Evolutionary conservation across 2,329 filamentous ascomycete species (phyloP).

Genomic region (Calycina herbarum): DNA sequence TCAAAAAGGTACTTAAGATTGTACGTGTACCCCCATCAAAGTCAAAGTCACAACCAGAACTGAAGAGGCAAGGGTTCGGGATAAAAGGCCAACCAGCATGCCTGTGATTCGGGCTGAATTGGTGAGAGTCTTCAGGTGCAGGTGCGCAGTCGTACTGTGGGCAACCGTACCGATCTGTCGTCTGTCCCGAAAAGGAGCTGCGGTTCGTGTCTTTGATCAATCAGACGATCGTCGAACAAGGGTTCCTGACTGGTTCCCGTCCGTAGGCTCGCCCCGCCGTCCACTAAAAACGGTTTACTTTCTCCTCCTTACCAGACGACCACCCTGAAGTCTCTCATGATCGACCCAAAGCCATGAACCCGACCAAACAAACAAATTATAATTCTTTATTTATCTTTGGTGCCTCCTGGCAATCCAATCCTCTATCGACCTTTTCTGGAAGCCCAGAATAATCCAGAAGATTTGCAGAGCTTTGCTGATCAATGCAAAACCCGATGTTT

Average conservation of each 20-base stretch:
- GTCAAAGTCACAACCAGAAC: background rate
- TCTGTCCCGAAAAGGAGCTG: conserved; percentile 16
- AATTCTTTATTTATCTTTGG: background rate
- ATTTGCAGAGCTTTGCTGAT: conserved; percentile 3
- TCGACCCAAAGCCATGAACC: conserved; percentile 19
- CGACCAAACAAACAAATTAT: background rate
- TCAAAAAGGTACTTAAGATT: conserved; percentile 4
- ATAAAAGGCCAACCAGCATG: conserved; percentile 10
- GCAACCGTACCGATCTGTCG: conserved; percentile 14
- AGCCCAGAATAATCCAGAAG: conserved; percentile 1
- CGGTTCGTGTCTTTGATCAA: conserved; percentile 19
- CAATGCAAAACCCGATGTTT: background rate
- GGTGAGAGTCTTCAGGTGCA: background rate
- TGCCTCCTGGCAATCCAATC: background rate
- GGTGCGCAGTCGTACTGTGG: background rate
- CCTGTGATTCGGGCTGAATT: conserved; percentile 14
- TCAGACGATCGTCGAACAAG: conserved; percentile 16
- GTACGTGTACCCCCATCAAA: background rate
- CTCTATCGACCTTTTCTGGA: background rate
- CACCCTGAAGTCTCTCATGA: background rate
- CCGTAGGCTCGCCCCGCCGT: conserved; percentile 7
- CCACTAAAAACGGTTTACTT: conserved; percentile 11
- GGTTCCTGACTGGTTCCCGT: conserved; percentile 8
- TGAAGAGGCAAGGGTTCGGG: conserved; percentile 5
- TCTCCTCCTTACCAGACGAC: conserved; percentile 5